Evolutionary conservation across 257 asterid genomes (phyloP), one percentile per base, ranked within the genome.

Genomic region (Mentha longifolia): DNA sequence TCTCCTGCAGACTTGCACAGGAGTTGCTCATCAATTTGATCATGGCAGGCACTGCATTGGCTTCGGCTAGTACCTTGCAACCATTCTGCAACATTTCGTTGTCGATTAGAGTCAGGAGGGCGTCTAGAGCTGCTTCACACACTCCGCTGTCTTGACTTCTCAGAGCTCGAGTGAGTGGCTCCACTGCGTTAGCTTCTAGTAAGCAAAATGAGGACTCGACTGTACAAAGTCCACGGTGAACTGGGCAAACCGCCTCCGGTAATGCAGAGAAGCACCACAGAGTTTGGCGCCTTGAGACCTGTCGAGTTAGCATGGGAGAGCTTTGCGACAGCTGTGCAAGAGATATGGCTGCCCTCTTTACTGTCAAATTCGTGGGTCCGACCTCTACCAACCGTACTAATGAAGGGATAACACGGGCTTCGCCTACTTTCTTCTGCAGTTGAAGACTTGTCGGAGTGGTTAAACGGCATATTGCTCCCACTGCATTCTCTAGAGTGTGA

Each of bases 81-180:
- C 95, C 95, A 56, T 68, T 69, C 60, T 84, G 91, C 76, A 84
- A 70, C 69, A 71, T 59, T 67, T 82, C 95, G 0, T 73, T 59
- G 7, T 77, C 74, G 39, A 85, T 78, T 77, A 88, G 76, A 70
- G 95, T 84, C 67, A 85, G n/a, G n/a, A 87, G 85, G 9, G 95
- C 89, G 43, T 85, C 95, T 43, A 88, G 59, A 33, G 87, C 84
- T 51, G 95, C 95, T 78, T 85, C 95, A 30, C 84, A 79, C 39
- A 81, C 82, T 52, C 61, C 84, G 12, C 65, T 64, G 64, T 88
- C 89, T 10, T 80, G 70, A 33, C 83, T 83, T 14, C 76, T 68
- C 6, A 88, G 83, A 75, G 81, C 87, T 76, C 77, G 76, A 22
- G 75, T 79, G 6, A 88, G 86, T 55, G 83, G 79, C n/a, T 30